Evolutionary conservation across 768 basidiomycete species (phyloP), one percentile per base, ranked within the genome.

Genomic region (Suillus americanus): DNA sequence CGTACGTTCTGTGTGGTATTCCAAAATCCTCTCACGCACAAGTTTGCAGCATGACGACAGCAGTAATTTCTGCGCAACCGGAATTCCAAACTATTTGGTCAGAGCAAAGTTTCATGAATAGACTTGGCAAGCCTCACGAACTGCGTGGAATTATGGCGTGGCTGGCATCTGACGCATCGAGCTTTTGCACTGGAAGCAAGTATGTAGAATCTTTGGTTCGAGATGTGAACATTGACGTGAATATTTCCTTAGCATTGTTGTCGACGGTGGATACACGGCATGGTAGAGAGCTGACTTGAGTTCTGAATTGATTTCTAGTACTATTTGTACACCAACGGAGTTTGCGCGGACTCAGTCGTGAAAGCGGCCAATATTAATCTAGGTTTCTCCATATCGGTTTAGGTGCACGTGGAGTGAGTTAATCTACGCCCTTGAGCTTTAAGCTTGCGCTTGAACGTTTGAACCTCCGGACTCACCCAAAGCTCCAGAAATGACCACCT

Each of bases 111-210:
- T 89, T 88, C 2, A 75, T 89, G 73, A 86, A 85, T 13, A 79
- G 89, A 35, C 80, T 90, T 62, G 89, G 88, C 16, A 75, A 85
- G 46, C 82, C 86, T 4, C 87, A 89, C 67, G 88, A 90, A 71
- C 73, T 89, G 64, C 79, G 89, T 23, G 89, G 89, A 5, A 86
- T 89, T 20, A 75, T 84, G 46, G 76, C 83, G 3, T 90, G 89
- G 88, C 75, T 91, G 61, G 85, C 89, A 25, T 84, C 83, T 66
- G 87, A 89, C 67, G 88, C 89, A 45, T 87, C 86, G 23, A 86
- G 82, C 54, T 89, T 86, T 72, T 89, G 87, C 70, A 90, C 89
- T 0, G 88, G 89, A 14, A 89, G 88, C 86, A 87, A 90, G 89
- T 89, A 71, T 69, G 87, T 84, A 40, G n/a, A 28, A 25, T n/a